phyloP scores from a whole-genome alignment of 2,329 filamentous ascomycete genomes.

The Aspergillus sp. region DNA sequence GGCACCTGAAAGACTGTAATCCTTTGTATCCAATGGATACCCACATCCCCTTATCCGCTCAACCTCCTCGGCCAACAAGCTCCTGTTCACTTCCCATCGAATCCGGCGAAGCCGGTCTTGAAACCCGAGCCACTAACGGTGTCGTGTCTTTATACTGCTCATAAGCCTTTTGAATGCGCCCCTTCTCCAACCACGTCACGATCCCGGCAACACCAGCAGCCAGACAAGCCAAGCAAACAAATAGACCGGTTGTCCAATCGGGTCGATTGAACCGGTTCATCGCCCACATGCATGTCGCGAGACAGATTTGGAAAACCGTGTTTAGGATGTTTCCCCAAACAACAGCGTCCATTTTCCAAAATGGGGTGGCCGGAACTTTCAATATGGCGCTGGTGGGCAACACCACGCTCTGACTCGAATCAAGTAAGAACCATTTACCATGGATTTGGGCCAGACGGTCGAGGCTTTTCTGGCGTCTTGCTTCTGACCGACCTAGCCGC shows the following conservation, averaged over 20 bases:
- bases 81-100: no score
- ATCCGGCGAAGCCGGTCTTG: no score
- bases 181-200: neutral
- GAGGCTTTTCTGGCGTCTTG: neutral
- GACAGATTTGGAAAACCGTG: conserved; percentile 65
- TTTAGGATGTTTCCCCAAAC: conserved; percentile 74
- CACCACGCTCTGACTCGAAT: neutral
- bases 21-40: no score
- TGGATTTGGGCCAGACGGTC: conserved; percentile 15
- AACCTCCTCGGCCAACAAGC: no score
- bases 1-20: no score
- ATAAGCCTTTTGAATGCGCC: neutral
- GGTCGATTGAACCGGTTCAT: conserved; percentile 67
- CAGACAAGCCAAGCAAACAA: conserved; percentile 67
- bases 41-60: no score
- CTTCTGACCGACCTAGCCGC: conserved; percentile 46
- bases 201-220: conserved; percentile 28
- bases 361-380: conserved; percentile 48
- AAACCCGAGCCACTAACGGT: no score
- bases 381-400: neutral
- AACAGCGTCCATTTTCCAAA: conserved; percentile 74
- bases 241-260: conserved; percentile 70
- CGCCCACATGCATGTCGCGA: conserved; percentile 79
- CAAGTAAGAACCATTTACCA: conserved; percentile 45
- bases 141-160: neutral